phyloP scores from a whole-genome alignment of 192 early-diverging fungal genomes.

The Umbelopsis vinacea region DNA sequence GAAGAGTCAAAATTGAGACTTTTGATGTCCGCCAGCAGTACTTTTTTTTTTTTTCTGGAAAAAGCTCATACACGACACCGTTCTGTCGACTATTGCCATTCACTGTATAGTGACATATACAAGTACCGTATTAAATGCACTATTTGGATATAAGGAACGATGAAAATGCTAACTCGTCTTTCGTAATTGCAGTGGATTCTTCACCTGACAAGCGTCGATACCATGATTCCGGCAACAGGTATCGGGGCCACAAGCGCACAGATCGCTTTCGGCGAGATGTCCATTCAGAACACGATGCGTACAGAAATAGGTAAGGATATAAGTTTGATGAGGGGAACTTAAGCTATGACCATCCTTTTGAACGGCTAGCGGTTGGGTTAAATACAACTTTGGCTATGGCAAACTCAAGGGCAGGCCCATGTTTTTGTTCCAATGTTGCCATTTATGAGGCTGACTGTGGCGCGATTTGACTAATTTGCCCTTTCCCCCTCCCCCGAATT shows the following conservation, averaged over 20 bases:
- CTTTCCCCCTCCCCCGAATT: background rate
- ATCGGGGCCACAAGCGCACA: background rate
- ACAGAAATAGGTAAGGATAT: slow-evolving; percentile 6
- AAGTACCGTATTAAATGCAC: background rate
- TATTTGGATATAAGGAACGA: background rate
- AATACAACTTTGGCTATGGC: no score
- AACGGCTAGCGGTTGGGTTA: background rate
- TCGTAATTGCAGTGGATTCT: background rate
- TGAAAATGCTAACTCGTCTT: background rate
- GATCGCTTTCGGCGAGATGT: slow-evolving; percentile 2
- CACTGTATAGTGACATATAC: background rate
- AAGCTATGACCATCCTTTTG: background rate
- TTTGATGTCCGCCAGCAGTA: background rate
- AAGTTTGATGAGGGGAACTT: background rate
- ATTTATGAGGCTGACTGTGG: background rate
- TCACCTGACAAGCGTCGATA: slow-evolving; percentile 1
- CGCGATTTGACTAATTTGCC: background rate
- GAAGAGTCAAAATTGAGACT: background rate
- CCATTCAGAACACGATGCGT: background rate
- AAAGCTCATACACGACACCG: background rate
- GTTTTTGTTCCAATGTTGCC: background rate
- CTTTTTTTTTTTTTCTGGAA: slow-evolving; percentile 1
- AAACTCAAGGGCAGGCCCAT: no score
- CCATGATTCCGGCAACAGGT: background rate
- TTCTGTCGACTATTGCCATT: background rate